A percentile compares a stretch with the other conserved stretches of the same genome.
Evolutionary conservation across 176 grass and related monocot species (phyloP).

Genomic region (Paspalum notatum): DNA sequence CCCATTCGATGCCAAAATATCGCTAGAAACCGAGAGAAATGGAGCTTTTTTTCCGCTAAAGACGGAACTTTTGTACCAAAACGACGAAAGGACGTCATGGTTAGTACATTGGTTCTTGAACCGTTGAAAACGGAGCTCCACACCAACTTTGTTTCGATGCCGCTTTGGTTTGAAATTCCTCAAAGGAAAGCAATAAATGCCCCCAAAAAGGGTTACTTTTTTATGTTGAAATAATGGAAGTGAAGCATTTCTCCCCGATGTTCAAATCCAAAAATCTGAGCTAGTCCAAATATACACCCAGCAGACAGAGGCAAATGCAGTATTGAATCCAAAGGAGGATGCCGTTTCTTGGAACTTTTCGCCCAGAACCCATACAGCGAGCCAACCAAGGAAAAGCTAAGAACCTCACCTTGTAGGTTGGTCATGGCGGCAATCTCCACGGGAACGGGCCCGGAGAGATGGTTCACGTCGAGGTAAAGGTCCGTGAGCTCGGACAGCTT

Average conservation of each 20-base stretch:
- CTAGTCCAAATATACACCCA: background rate
- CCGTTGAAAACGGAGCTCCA: background rate
- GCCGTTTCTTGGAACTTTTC: background rate
- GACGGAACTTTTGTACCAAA: background rate
- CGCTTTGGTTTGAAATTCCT: constrained; percentile 32
- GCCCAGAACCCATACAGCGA: background rate
- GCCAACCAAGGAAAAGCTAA: constrained; percentile 15
- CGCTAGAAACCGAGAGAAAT: constrained; percentile 27
- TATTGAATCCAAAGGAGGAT: background rate
- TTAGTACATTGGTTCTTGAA: constrained; percentile 34
- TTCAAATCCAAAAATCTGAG: constrained; percentile 30
- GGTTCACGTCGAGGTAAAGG: constrained; percentile 89
- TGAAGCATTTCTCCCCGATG: background rate
- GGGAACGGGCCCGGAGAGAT: constrained; percentile 66
- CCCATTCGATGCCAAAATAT: background rate
- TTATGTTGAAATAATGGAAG: too few species aligned
- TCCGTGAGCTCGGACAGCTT: constrained; percentile 67
- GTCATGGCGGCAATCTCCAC: constrained; percentile 62
- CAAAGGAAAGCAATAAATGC: background rate
- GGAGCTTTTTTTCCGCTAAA: background rate
- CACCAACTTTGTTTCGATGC: background rate
- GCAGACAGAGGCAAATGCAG: constrained; percentile 2
- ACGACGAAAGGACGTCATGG: background rate
- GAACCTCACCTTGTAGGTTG: constrained; percentile 76
- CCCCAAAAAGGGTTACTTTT: background rate